A percentile compares a stretch with the other conserved stretches of the same genome.
phyloP scores from a whole-genome alignment of 2,329 filamentous ascomycete genomes.

The Microdochium bolleyi region DNA sequence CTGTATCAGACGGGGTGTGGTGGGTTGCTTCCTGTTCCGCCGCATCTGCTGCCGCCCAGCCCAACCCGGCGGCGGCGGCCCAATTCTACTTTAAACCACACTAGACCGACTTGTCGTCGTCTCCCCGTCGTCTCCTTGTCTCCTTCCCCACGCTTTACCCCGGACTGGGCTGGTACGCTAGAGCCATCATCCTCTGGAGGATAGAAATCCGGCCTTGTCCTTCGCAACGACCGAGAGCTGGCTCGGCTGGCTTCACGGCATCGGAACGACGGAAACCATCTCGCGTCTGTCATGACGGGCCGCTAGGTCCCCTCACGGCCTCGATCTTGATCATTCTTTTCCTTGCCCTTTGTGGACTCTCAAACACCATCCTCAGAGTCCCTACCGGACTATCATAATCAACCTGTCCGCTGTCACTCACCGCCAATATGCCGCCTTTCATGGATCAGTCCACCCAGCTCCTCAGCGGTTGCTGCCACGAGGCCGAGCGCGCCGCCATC shows the following conservation, averaged over 20 bases:
- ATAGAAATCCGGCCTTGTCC: background rate
- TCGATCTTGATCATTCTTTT: background rate
- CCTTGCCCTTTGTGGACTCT: background rate
- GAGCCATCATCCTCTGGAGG: too few species aligned
- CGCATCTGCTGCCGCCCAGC: background rate
- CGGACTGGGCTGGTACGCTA: background rate
- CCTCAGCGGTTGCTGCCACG: slow-evolving; percentile 43
- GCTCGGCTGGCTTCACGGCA: background rate
- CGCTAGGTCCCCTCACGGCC: background rate
- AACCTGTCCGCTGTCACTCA: background rate
- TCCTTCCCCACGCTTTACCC: background rate
- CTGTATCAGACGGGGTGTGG: background rate
- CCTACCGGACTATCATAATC: background rate
- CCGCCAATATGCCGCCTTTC: slow-evolving; percentile 5
- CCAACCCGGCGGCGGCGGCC: background rate
- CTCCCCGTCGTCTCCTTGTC: background rate
- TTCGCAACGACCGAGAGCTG: background rate
- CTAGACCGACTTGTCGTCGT: background rate
- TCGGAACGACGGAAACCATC: background rate
- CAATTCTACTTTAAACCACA: background rate
- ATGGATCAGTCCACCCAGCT: slow-evolving; percentile 24
- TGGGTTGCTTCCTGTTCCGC: too few species aligned
- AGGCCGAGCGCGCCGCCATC: slow-evolving; percentile 43
- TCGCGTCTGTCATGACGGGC: background rate
- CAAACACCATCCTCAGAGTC: too few species aligned